These are phyloP conservation scores for Coemansia sp. DNA, from an alignment of 192 early-diverging fungal species.

Conservation along the genomic window DNA sequence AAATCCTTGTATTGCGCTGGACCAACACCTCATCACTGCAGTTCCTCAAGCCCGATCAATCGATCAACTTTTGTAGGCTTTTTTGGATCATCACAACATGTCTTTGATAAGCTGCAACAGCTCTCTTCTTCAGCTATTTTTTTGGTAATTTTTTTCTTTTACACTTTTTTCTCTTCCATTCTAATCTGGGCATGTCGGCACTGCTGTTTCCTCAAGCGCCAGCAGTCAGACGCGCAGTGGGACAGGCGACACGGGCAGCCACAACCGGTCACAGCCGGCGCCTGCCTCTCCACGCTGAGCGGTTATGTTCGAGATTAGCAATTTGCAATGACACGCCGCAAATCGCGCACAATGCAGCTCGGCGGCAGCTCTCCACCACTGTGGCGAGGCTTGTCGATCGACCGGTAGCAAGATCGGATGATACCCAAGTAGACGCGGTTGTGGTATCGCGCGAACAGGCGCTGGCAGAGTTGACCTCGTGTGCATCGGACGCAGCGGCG, in stretches of 20 bases:
- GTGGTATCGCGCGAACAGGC: conserved; percentile 1
- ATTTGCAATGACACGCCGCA: not conserved
- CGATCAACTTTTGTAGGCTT: too few species aligned
- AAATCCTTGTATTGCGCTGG: too few species aligned
- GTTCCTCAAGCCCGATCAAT: too few species aligned
- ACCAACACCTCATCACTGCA: too few species aligned
- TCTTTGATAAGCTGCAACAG: too few species aligned
- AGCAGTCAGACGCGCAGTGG: not conserved
- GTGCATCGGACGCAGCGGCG: not conserved
- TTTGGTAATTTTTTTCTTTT: not conserved
- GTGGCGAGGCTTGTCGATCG: not conserved
- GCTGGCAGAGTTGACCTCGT: not conserved
- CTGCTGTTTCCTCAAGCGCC: not conserved
- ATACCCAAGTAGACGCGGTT: not conserved
- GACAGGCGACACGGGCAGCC: not conserved
- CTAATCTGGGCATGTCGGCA: conserved; percentile 7
- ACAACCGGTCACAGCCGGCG: not conserved
- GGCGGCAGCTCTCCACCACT: not conserved
- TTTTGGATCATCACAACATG: too few species aligned
- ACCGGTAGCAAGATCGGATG: not conserved
- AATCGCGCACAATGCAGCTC: not conserved
- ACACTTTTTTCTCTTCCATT: not conserved
- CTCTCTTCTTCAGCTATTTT: too few species aligned
- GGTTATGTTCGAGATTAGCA: not conserved
- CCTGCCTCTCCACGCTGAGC: not conserved